phyloP scores from a whole-genome alignment of 2,329 filamentous ascomycete species.

The Thelonectria olida region DNA sequence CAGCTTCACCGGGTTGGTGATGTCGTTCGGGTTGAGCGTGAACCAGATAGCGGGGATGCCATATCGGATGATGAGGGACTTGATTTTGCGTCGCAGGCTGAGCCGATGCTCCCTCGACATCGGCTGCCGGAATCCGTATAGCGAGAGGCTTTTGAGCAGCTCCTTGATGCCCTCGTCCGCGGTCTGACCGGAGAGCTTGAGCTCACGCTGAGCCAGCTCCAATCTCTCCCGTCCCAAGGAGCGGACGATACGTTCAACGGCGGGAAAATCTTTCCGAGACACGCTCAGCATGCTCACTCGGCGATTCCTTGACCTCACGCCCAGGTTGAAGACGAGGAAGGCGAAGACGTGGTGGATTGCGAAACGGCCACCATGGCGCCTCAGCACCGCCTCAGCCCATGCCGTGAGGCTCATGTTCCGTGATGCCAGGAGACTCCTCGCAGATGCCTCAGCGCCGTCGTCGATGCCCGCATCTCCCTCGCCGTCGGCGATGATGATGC shows the following conservation, averaged over 20 bases:
- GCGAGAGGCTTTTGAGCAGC: no score
- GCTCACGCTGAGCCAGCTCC: not conserved
- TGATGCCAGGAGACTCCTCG: not conserved
- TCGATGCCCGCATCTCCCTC: no score
- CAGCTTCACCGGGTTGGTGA: constrained; percentile 8
- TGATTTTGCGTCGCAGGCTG: not conserved
- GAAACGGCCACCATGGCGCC: no score
- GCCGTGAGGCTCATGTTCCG: constrained; percentile 4
- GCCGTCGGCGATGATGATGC: no score
- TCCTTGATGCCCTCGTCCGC: no score
- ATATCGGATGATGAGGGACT: constrained; percentile 1
- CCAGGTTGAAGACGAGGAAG: constrained; percentile 13
- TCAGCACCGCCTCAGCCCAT: no score
- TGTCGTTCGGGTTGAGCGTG: not conserved
- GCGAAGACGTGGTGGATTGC: constrained; percentile 1
- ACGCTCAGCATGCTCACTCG: constrained; percentile 10
- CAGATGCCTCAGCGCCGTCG: not conserved
- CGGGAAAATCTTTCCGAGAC: not conserved
- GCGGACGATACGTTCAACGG: not conserved
- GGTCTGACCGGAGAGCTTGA: not conserved
- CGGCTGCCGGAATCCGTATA: no score
- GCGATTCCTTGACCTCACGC: not conserved
- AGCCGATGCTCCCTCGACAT: not conserved
- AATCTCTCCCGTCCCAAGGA: not conserved
- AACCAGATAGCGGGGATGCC: constrained; percentile 9